Conservation (phyloP, 306 rosid species). For the Psophocarpus tetragonolobus region DNA sequence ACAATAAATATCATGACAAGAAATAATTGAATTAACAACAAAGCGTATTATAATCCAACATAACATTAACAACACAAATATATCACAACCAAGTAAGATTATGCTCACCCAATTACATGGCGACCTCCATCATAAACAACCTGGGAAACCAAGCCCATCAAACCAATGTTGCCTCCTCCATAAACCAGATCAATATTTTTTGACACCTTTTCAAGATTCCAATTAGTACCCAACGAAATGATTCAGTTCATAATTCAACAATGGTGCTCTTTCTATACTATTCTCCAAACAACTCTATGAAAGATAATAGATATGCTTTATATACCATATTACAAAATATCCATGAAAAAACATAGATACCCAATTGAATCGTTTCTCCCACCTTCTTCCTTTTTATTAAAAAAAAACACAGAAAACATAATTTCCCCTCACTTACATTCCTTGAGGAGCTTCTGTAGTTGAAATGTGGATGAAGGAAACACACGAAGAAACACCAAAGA, state of each 20-base stretch:
- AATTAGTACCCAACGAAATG: background rate
- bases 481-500: background rate
- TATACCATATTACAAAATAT: background rate
- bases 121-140: constrained; percentile 91
- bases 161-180: constrained; percentile 98
- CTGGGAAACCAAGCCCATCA: constrained; percentile 95
- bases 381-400: background rate
- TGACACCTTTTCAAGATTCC: constrained; percentile 61
- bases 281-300: background rate
- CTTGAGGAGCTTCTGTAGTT: background rate
- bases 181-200: constrained; percentile 94
- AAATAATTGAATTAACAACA: constrained; percentile 28
- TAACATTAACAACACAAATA: background rate
- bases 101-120: constrained; percentile 85
- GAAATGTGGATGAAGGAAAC: constrained; percentile 23
- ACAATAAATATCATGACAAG: constrained; percentile 54
- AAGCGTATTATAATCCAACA: background rate
- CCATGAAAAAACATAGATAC: background rate
- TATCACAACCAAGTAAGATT: background rate
- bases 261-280: background rate
- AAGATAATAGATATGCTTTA: background rate
- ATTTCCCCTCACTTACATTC: background rate
- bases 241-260: background rate
- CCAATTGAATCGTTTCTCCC: background rate
- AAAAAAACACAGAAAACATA: background rate